A percentile compares a stretch with the other conserved stretches of the same genome.
Conservation (phyloP, 2,329 filamentous ascomycete species). For the Venturia carpophila region DNA sequence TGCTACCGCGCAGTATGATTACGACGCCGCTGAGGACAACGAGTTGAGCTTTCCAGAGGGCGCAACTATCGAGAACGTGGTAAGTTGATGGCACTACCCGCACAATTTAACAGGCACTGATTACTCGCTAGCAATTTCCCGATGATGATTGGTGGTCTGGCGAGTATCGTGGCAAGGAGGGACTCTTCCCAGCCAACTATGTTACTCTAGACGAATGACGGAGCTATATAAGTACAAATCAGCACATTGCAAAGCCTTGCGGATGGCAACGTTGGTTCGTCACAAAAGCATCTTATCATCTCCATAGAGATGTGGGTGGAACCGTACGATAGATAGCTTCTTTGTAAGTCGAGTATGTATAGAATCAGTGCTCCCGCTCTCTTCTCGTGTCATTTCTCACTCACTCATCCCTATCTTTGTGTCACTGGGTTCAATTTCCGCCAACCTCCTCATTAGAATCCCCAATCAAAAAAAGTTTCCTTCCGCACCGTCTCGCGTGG, state of each 20-base stretch:
- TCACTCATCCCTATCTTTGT: not conserved
- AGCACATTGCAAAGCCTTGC: not conserved
- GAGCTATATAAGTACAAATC: not conserved
- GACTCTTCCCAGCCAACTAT: constrained; percentile 63
- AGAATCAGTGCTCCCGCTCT: not conserved
- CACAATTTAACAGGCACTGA: not conserved
- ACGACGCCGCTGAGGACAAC: constrained; percentile 95
- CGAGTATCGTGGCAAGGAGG: constrained; percentile 67
- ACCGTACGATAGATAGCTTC: not conserved
- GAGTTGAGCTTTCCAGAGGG: constrained; percentile 79
- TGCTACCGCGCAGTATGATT: constrained; percentile 86
- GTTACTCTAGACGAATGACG: constrained; percentile 39
- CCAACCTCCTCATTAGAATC: not conserved
- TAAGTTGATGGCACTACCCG: constrained; percentile 30
- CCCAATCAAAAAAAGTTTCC: not conserved
- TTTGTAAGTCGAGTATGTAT: constrained; percentile 1
- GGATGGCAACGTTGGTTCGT: not conserved
- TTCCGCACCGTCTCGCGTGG: not conserved
- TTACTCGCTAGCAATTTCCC: constrained; percentile 66
- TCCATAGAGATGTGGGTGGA: not conserved
- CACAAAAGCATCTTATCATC: not conserved
- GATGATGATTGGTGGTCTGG: constrained; percentile 99
- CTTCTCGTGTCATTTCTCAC: not conserved
- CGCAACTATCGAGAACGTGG: constrained; percentile 69
- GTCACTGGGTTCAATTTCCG: not conserved